Percentiles rank a stretch among this genome's conserved stretches.
phyloP scores from a whole-genome alignment of 352 stramenopile genomes.

The Albugo candida region DNA sequence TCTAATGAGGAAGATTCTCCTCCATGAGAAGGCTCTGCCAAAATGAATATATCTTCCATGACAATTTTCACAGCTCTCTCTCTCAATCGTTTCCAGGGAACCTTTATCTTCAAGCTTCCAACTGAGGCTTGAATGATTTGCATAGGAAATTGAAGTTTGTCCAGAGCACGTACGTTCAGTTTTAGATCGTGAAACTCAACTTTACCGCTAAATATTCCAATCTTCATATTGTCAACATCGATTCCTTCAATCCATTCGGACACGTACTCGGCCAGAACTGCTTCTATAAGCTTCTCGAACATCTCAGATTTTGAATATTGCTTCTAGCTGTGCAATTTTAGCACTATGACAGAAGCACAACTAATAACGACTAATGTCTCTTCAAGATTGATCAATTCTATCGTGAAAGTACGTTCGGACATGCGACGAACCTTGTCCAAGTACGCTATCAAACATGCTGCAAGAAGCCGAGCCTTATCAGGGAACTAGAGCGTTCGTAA shows the following conservation, averaged over 20 bases:
- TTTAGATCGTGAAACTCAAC: slow-evolving; percentile 64
- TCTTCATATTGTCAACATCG: slow-evolving; percentile 76
- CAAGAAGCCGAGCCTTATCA: too few species aligned
- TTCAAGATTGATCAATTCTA: too few species aligned
- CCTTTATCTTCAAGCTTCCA: slow-evolving; percentile 49
- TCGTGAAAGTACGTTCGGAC: too few species aligned
- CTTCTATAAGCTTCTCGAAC: slow-evolving; percentile 76
- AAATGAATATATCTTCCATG: slow-evolving; percentile 53
- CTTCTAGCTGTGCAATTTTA: too few species aligned
- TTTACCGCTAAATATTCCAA: slow-evolving; percentile 63
- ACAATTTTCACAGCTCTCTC: slow-evolving; percentile 58
- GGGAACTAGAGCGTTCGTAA: too few species aligned
- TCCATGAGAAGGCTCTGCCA: slow-evolving; percentile 45
- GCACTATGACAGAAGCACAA: too few species aligned
- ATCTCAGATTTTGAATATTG: slow-evolving; percentile 12
- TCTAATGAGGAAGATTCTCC: slow-evolving; percentile 1
- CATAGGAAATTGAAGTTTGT: slow-evolving; percentile 65
- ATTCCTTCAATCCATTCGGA: slow-evolving; percentile 71
- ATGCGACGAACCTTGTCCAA: too few species aligned
- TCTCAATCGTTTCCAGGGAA: slow-evolving; percentile 69
- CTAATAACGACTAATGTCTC: too few species aligned
- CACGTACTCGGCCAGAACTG: slow-evolving; percentile 70
- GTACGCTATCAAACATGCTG: too few species aligned
- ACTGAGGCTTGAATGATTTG: slow-evolving; percentile 53
- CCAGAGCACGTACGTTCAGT: slow-evolving; percentile 38